These are phyloP conservation scores for Lindgomyces ingoldianus DNA, from an alignment of 495 filamentous ascomycete genomes.

Conservation along the genomic window DNA sequence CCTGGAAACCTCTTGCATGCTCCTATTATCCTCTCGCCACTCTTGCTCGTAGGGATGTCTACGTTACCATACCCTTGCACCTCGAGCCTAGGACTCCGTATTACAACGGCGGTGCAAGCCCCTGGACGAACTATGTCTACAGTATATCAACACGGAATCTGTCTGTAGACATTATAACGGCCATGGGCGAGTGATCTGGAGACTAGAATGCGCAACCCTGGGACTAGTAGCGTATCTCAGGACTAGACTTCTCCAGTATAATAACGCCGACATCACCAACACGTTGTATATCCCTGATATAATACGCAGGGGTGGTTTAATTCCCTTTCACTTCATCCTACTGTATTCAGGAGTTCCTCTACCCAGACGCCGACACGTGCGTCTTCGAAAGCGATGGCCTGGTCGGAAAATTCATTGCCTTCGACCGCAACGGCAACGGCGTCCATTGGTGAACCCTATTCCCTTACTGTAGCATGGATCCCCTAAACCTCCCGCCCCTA, in stretches of 20 bases:
- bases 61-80: conserved; percentile 1
- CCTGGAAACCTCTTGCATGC: background rate
- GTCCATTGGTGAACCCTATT: conserved; percentile 8
- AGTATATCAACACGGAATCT: background rate
- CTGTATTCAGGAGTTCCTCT: conserved; percentile 12
- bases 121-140: conserved; percentile 7
- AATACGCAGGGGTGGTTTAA: background rate
- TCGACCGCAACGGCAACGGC: background rate
- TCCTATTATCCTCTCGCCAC: conserved; percentile 7
- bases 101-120: background rate
- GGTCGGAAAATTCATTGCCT: background rate
- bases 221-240: background rate
- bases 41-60: background rate
- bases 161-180: background rate
- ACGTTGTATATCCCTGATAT: background rate
- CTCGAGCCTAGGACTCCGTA: background rate
- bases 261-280: background rate
- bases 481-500: background rate
- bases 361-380: conserved; percentile 1
- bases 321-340: conserved; percentile 2
- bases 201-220: background rate
- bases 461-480: background rate
- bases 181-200: conserved; percentile 5
- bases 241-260: background rate
- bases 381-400: background rate